These are phyloP conservation scores for Boletus subparvulus DNA, from an alignment of 768 basidiomycete genomes.

Conservation along the genomic window DNA sequence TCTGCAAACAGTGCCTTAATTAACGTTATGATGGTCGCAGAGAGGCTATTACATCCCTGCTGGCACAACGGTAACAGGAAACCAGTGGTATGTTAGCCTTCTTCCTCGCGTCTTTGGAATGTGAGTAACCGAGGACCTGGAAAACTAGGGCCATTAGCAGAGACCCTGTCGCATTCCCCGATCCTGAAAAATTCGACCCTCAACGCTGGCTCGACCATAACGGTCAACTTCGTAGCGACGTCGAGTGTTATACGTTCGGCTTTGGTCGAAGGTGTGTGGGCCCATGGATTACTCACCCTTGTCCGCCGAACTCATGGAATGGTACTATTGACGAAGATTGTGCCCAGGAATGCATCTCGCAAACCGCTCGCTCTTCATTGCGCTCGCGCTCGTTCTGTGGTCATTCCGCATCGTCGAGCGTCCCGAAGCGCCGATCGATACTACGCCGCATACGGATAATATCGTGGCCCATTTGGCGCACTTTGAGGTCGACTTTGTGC, in stretches of 20 bases:
- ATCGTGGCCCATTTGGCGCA: constrained; percentile 55
- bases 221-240: constrained; percentile 45
- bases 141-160: constrained; percentile 47
- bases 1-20: constrained; percentile 30
- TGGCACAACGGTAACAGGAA: constrained; percentile 20
- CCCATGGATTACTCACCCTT: not conserved
- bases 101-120: too few species aligned
- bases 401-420: constrained; percentile 54
- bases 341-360: constrained; percentile 64
- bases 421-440: constrained; percentile 52
- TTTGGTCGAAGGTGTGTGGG: constrained; percentile 43
- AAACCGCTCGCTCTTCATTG: constrained; percentile 52
- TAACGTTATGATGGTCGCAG: constrained; percentile 1
- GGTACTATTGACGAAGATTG: constrained; percentile 35
- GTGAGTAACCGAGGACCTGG: not conserved
- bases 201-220: constrained; percentile 50
- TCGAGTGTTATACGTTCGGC: constrained; percentile 51
- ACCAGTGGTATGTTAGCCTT: constrained; percentile 15
- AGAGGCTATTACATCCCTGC: constrained; percentile 24
- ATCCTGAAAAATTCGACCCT: constrained; percentile 58
- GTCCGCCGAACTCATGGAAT: too few species aligned
- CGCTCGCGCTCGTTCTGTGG: constrained; percentile 60
- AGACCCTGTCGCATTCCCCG: constrained; percentile 54
- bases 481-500: constrained; percentile 56
- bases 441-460: constrained; percentile 49